phyloP scores from a whole-genome alignment of 805 yeast genomes.

The Saccharomyces mikatae region DNA sequence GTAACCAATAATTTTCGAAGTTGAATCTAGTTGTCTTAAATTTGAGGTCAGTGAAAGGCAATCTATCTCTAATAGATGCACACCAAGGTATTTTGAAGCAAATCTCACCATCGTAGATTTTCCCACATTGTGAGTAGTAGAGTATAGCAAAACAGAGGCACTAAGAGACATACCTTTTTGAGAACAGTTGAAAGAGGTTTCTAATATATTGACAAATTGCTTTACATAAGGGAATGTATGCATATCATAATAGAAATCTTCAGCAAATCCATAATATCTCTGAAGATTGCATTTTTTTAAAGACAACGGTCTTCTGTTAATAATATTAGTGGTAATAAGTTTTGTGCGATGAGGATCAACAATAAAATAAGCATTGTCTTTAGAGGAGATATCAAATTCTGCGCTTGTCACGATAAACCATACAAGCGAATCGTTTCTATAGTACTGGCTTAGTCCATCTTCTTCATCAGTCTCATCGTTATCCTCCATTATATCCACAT shows the following conservation, averaged over 20 bases:
- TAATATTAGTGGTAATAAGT: conserved; percentile 59
- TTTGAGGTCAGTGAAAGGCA: conserved; percentile 41
- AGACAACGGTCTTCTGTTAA: conserved; percentile 33
- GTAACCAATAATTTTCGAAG: conserved; percentile 68
- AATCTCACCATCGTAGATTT: conserved; percentile 57
- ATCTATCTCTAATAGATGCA: conserved; percentile 61
- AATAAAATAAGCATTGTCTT: conserved; percentile 21
- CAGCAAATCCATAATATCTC: conserved; percentile 39
- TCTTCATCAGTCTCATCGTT: background rate
- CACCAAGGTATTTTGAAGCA: conserved; percentile 50
- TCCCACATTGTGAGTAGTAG: conserved; percentile 71
- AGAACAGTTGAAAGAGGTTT: conserved; percentile 37
- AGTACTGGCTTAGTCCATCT: background rate
- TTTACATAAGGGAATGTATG: conserved; percentile 40
- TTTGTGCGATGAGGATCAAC: conserved; percentile 64
- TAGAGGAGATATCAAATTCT: conserved; percentile 21
- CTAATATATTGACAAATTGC: conserved; percentile 45
- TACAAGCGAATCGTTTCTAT: conserved; percentile 59
- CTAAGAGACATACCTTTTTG: conserved; percentile 35
- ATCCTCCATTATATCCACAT: conserved; percentile 9
- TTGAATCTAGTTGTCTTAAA: conserved; percentile 59
- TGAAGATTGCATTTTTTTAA: conserved; percentile 34
- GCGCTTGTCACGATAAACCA: conserved; percentile 71
- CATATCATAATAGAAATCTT: conserved; percentile 32
- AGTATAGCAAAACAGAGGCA: conserved; percentile 58